Evolutionary conservation across 2,329 filamentous ascomycete species (phyloP), one percentile per base, ranked within the genome.

Genomic region (Catunica adiposa): DNA sequence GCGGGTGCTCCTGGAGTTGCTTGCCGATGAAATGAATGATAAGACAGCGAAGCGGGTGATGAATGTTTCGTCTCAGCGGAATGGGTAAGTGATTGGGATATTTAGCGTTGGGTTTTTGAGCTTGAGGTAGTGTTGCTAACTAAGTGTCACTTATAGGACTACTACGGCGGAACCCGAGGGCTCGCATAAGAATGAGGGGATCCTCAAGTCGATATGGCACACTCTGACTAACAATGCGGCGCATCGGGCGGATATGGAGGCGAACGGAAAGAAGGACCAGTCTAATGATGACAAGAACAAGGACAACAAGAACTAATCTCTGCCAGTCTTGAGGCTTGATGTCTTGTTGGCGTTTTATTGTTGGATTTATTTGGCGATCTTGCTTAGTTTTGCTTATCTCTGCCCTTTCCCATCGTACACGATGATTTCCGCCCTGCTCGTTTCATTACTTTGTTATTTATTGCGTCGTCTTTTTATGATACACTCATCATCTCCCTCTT

Each of bases 1-100:
- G 72, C 79, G 92, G 55, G 94, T 87, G 0, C 85, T 98, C 58
- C 71, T 94, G 47, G 92, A 98, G 72, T 90, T 97, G 80, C 79
- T 98, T 61, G 92, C 92, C 5, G 89, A 98, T 63, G 92, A 98
- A 72, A 84, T 98, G 81, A 83, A 79, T 40, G 92, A 98, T 69
- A 89, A 89, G 73, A 87, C 80, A 26, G 92, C 92, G 34, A 92
- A 87, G 72, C 78, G 92, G 48, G 80, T 94, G 56, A 97, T 98
- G 89, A 90, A 94, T 64, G 72, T 94, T 64, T 48, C 42, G 14
- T 14, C 15, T 20, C 11, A 22, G 11, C 17, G n/a, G 44, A 48
- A 48, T 23, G 44, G 44, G 44, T 48, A 48, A 48, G 44, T 48
- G 6, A 25, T 48, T 23, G 5, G 20, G 3, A 22, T 2, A 46